These are phyloP conservation scores for Suillus subalutaceus DNA, from an alignment of 768 basidiomycete species.

Conservation along the genomic window DNA sequence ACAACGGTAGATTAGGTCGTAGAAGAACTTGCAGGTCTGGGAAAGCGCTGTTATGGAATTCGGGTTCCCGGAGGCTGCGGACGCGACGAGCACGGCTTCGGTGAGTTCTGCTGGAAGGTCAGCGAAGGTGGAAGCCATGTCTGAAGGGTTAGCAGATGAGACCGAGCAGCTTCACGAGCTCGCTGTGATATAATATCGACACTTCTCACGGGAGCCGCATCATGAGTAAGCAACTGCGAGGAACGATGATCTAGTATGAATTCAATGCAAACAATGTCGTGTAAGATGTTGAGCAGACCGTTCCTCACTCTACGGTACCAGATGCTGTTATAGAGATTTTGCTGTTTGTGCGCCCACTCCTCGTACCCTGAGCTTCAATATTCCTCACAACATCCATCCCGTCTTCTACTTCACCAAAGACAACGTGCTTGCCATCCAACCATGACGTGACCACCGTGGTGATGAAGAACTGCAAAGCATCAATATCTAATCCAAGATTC, in stretches of 20 bases:
- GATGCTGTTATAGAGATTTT: conserved; percentile 56
- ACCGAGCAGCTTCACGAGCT: background rate
- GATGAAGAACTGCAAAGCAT: conserved; percentile 63
- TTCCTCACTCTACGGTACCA: conserved; percentile 47
- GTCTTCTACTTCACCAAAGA: conserved; percentile 50
- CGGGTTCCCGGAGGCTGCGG: conserved; percentile 26
- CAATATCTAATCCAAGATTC: background rate
- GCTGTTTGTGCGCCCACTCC: conserved; percentile 28
- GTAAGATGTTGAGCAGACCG: background rate
- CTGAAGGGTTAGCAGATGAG: background rate
- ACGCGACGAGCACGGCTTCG: conserved; percentile 38
- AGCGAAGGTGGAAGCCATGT: background rate
- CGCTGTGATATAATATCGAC: background rate
- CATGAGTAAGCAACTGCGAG: background rate
- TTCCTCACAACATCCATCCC: conserved; percentile 45
- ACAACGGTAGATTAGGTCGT: conserved; percentile 37
- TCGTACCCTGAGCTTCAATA: conserved; percentile 40
- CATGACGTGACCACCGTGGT: conserved; percentile 74
- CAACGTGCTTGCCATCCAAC: conserved; percentile 48
- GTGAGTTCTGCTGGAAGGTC: conserved; percentile 44
- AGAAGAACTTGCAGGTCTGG: conserved; percentile 39
- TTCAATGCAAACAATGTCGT: background rate
- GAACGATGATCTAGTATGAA: background rate
- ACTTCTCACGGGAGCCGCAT: background rate
- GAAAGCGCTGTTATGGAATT: conserved; percentile 39